phyloP scores from a whole-genome alignment of 768 basidiomycete genomes.

The Pulveroboletus sp. region DNA sequence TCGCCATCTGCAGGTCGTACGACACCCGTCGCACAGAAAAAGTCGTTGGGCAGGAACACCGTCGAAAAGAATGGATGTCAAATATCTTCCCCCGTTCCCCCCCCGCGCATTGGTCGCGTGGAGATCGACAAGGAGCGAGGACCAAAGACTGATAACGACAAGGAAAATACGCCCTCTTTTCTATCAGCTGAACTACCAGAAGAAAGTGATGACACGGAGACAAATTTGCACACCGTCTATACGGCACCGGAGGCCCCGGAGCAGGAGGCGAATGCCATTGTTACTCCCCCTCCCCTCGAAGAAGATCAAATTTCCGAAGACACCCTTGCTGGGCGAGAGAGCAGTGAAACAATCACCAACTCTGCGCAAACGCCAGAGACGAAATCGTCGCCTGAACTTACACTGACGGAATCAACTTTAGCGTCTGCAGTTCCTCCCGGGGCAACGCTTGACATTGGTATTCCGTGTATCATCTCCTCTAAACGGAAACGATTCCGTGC shows the following conservation, averaged over 20 bases:
- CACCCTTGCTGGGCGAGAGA: conserved; percentile 21
- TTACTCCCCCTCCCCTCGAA: conserved; percentile 10
- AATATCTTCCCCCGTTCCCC: conserved; percentile 12
- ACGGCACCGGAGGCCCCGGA: conserved; percentile 17
- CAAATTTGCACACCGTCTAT: conserved; percentile 16
- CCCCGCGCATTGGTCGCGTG: conserved; percentile 14
- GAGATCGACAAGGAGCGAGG: conserved; percentile 33
- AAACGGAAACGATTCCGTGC: conserved; percentile 83
- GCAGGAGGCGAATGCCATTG: conserved; percentile 2
- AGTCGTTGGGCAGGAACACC: conserved; percentile 11
- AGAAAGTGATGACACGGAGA: conserved; percentile 36
- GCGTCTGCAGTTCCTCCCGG: conserved; percentile 36
- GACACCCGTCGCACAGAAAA: conserved; percentile 20
- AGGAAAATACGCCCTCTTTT: conserved; percentile 14
- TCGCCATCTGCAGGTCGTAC: conserved; percentile 21
- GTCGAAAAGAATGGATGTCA: conserved; percentile 12
- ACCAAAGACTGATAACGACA: conserved; percentile 27
- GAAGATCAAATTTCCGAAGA: conserved; percentile 14
- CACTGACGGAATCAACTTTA: conserved; percentile 26
- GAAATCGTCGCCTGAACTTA: conserved; percentile 12
- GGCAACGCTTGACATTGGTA: conserved; percentile 77
- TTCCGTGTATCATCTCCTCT: conserved; percentile 84
- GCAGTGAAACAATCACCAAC: conserved; percentile 27
- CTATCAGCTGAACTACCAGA: conserved; percentile 31
- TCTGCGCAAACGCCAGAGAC: conserved; percentile 15